Base-by-base conservation (phyloP, 331 rosid genomes). In the Stylosanthes scabra region DNA sequence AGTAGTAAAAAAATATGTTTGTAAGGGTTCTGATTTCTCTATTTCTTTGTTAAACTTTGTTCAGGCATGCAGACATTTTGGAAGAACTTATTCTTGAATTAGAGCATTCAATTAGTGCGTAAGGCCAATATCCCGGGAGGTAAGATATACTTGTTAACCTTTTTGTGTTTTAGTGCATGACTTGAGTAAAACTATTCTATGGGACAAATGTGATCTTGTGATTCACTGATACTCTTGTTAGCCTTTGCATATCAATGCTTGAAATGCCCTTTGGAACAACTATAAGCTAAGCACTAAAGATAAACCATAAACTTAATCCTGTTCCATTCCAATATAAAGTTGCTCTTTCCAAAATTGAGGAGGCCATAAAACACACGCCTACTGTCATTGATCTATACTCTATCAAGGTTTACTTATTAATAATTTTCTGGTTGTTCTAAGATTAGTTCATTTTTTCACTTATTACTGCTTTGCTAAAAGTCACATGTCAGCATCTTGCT, bases 311-410 rank as follows among this genome's bases (percentile, higher is more conserved):
- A 61, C 13, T 31, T 46, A 50, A 66, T 45, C 9, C 8, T 59
- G 9, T 74, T 11, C 28, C 15, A 59, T 28, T 63, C 44, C 98
- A 92, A 63, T 85, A 74, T 81, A 94, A 87, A 77, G 65, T 80
- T 71, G 85, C 99, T 56, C 82, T 95, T 59, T 87, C 92, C 44
- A 95, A 95, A 84, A 88, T 95, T n/a, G 89, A 92, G 4, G 94
- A 87, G 87, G 99, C 98, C 56, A 87, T 92, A 44, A 81, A 75
- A 78, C 99, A 92, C 75, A 92, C 99, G 63, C 99, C 99, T 59
- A 90, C 99, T 40, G 98, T 92, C 62, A 92, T 95, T 86, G 99
- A 95, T 85, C 80, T 95, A 74, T 95, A 95, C 78, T 95, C 99
- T 45, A 90, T 59, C 73, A 92, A 95, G 98, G 99, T 95, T 59